Conservation (phyloP, 768 basidiomycete species). For the Tricholoma bakamatsutake region DNA sequence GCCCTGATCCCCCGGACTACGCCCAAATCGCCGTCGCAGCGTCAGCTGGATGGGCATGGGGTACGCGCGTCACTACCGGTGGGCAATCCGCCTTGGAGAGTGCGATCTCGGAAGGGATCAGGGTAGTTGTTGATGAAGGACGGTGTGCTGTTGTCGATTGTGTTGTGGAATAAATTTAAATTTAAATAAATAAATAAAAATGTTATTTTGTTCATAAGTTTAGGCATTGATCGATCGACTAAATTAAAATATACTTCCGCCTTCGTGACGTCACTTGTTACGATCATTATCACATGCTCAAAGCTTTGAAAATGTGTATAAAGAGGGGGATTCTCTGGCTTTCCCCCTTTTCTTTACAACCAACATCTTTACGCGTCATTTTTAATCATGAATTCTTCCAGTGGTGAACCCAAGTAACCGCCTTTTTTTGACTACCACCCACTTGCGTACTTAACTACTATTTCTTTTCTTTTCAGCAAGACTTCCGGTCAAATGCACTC, state of each 20-base stretch:
- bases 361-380: background rate
- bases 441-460: background rate
- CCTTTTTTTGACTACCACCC: background rate
- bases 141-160: slow-evolving; percentile 66
- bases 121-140: slow-evolving; percentile 49
- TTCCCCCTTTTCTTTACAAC: background rate
- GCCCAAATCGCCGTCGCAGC: slow-evolving; percentile 60
- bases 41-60: slow-evolving; percentile 64
- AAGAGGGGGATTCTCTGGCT: background rate
- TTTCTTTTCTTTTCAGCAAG: slow-evolving; percentile 23
- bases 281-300: background rate
- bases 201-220: too few species aligned
- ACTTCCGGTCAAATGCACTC: slow-evolving; percentile 39
- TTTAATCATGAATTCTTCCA: slow-evolving; percentile 13
- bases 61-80: slow-evolving; percentile 26
- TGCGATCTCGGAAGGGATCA: slow-evolving; percentile 43
- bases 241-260: background rate
- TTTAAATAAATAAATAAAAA: too few species aligned
- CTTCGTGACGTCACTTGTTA: background rate
- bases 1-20: slow-evolving; percentile 56
- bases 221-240: background rate
- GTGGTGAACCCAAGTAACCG: slow-evolving; percentile 16
- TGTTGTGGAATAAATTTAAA: background rate
- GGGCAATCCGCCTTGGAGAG: slow-evolving; percentile 24
- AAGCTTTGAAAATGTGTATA: too few species aligned